Percentiles rank a stretch among this genome's conserved stretches.
Evolutionary conservation across 805 yeast genomes (phyloP).

Genomic region (Phaffomyces thermotolerans): DNA sequence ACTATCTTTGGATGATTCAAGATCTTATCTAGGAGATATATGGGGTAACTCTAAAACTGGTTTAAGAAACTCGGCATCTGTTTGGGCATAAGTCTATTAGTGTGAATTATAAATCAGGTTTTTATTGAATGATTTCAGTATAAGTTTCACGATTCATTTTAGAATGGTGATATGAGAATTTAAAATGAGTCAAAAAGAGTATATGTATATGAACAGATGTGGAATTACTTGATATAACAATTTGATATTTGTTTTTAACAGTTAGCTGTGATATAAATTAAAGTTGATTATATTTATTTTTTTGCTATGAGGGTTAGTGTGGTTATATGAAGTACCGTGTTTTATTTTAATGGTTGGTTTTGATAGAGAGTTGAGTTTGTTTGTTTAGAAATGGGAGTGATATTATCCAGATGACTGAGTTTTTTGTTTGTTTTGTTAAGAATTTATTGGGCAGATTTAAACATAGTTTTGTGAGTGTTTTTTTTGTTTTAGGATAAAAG

Average conservation of each 20-base stretch:
- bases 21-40: constrained; percentile 20
- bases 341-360: not conserved
- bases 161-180: not conserved
- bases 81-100: constrained; percentile 21
- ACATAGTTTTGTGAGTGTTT: not conserved
- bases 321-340: too few relatives aligned
- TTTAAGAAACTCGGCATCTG: constrained; percentile 20
- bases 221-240: too few relatives aligned
- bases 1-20: constrained; percentile 15
- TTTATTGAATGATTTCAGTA: not conserved
- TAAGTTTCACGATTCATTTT: not conserved
- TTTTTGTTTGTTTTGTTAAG: not conserved
- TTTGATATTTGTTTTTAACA: too few relatives aligned
- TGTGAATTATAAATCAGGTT: too few relatives aligned
- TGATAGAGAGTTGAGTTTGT: not conserved
- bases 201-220: too few relatives aligned
- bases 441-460: not conserved
- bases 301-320: not conserved
- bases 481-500: constrained; percentile 2
- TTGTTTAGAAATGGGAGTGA: not conserved
- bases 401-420: too few relatives aligned
- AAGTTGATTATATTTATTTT: not conserved
- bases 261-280: too few relatives aligned
- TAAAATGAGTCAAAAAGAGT: not conserved
- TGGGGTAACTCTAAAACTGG: constrained; percentile 20